These are phyloP conservation scores for Pyricularia sp. DNA, from an alignment of 2,329 filamentous ascomycete genomes.

Conservation along the genomic window DNA sequence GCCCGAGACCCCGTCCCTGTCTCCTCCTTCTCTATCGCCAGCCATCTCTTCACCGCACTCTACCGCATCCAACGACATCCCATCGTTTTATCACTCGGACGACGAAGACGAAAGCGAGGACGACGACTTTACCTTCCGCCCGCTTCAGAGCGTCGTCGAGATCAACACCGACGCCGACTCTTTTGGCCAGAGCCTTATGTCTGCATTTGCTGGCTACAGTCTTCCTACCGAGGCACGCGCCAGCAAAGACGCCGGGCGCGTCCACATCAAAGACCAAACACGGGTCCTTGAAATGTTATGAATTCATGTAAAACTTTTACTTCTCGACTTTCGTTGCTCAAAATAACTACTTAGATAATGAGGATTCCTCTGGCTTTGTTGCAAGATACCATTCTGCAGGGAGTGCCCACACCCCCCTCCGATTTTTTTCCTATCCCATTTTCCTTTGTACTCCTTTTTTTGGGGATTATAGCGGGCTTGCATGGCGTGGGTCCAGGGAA, in stretches of 20 bases:
- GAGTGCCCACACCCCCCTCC: neutral
- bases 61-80: constrained; percentile 26
- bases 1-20: constrained; percentile 7
- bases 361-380: neutral
- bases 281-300: neutral
- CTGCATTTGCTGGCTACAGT: constrained; percentile 33
- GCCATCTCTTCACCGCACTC: constrained; percentile 23
- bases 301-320: neutral
- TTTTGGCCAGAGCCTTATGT: constrained; percentile 15
- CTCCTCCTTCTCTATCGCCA: constrained; percentile 22
- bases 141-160: constrained; percentile 10
- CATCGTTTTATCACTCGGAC: constrained; percentile 36
- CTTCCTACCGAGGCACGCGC: constrained; percentile 23
- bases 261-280: neutral
- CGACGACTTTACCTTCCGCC: constrained; percentile 21
- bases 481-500: neutral
- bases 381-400: neutral
- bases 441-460: neutral
- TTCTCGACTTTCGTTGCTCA: neutral
- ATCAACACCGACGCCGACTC: constrained; percentile 6
- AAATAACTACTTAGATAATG: neutral
- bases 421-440: neutral
- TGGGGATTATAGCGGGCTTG: no score
- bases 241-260: neutral
- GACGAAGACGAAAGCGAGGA: constrained; percentile 23